Conservation (phyloP, 2,329 filamentous ascomycete genomes). For the Botrytis sinoallii region DNA sequence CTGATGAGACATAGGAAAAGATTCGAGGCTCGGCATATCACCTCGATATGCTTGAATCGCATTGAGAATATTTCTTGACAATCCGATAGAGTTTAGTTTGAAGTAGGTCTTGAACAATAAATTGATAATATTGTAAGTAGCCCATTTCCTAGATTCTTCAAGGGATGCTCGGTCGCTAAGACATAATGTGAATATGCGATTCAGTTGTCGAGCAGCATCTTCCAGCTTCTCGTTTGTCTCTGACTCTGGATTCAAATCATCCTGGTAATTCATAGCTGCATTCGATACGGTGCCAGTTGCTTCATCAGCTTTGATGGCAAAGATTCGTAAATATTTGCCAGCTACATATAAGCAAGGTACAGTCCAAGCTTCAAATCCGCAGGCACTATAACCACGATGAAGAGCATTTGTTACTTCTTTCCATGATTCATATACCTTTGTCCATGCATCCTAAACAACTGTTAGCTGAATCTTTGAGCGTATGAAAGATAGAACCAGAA, state of each 20-base stretch:
- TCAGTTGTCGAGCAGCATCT: slow-evolving; percentile 86
- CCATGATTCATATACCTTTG: slow-evolving; percentile 84
- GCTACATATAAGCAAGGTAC: slow-evolving; percentile 85
- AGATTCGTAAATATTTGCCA: slow-evolving; percentile 80
- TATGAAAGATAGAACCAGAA: not conserved
- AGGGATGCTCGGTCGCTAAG: slow-evolving; percentile 81
- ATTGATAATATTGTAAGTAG: slow-evolving; percentile 91
- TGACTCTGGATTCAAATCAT: slow-evolving; percentile 75
- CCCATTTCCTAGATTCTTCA: slow-evolving; percentile 94
- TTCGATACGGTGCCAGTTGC: slow-evolving; percentile 51
- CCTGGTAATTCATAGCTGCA: slow-evolving; percentile 56
- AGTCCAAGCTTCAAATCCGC: slow-evolving; percentile 82
- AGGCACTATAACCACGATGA: slow-evolving; percentile 75
- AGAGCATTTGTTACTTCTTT: slow-evolving; percentile 76
- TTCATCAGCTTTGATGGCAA: slow-evolving; percentile 87
- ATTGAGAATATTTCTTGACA: slow-evolving; percentile 86
- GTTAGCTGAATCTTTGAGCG: not conserved
- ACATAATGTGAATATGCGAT: slow-evolving; percentile 87
- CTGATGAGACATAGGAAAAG: slow-evolving; percentile 84
- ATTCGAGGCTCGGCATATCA: slow-evolving; percentile 76
- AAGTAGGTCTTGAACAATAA: slow-evolving; percentile 98
- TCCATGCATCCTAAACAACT: slow-evolving; percentile 49
- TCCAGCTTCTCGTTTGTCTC: slow-evolving; percentile 83
- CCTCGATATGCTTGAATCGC: slow-evolving; percentile 72
- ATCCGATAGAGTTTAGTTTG: slow-evolving; percentile 83